Evolutionary conservation across 768 basidiomycete genomes (phyloP), one percentile per base, ranked within the genome.

Genomic region (Hericium alpestre): DNA sequence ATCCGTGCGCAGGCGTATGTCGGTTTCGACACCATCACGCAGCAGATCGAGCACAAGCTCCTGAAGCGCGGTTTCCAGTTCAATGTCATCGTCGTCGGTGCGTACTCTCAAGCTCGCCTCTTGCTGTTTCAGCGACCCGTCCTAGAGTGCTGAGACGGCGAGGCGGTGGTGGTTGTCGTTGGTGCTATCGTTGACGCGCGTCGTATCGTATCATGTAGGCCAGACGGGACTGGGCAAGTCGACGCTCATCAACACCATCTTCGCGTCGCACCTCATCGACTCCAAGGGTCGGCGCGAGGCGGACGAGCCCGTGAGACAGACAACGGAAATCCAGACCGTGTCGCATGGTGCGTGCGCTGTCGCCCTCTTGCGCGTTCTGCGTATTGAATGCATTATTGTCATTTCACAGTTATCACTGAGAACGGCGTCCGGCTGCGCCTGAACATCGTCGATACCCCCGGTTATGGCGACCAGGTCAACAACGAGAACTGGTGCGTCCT

Each of bases 41-140:
- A 85, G 67, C 95, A 97, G 74, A 97, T 97, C 65, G 95, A 99
- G 79, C 90, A 94, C 81, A 97, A 97, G 81, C 87, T 97, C 62
- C 82, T 98, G 76, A 97, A 97, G 76, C 85, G 95, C 61, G 95
- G 95, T 59, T 98, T 98, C 80, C 92, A 97, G 78, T 98, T 98
- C 83, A 98, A 97, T 68, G 89, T 96, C 59, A 97, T 98, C 68
- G 88, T 92, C 60, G 95, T 87, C 65, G 95, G 94, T 94, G 63
- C 66, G 87, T 81, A 53, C 48, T 51, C 57, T 49, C 49, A 32
- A 32, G 32, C 32, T 10, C 9, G 8, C 39, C 50, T 50, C 52
- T 11, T 59, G 51, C 56, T 46, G 9, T 46, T 1, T 46, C 22
- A n/a, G 1, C 43, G n/a, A 22, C 1, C 43, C 22, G 5, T 16